Conservation (phyloP, 257 asterid genomes). For the Ballota nigra region DNA sequence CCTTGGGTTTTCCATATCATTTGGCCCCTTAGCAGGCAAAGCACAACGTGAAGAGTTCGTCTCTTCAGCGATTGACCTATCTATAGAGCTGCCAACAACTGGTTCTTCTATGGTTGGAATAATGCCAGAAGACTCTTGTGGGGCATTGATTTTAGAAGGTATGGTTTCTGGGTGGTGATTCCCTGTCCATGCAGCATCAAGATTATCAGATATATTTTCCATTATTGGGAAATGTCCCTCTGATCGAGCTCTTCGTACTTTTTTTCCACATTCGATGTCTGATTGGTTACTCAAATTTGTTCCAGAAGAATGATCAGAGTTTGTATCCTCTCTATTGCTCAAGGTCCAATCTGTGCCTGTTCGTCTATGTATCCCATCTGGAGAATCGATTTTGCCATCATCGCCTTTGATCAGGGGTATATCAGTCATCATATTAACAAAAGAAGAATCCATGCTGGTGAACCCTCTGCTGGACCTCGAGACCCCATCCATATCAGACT, state of each 20-base stretch:
- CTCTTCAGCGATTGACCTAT: slow-evolving; percentile 26
- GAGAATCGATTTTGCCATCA: slow-evolving; percentile 28
- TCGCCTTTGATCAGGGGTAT: slow-evolving; percentile 32
- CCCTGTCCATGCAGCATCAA: slow-evolving; percentile 62
- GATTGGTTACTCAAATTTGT: slow-evolving; percentile 32
- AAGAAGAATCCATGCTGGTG: slow-evolving; percentile 63
- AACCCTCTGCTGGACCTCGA: slow-evolving; percentile 56
- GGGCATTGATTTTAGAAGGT: slow-evolving; percentile 24
- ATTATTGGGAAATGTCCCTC: slow-evolving; percentile 51
- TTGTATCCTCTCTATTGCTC: slow-evolving; percentile 28
- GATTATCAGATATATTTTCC: slow-evolving; percentile 53
- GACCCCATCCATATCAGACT: slow-evolving; percentile 35
- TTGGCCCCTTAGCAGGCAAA: slow-evolving; percentile 33
- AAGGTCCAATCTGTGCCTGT: slow-evolving; percentile 31
- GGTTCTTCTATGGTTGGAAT: slow-evolving; percentile 21
- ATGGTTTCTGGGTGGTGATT: slow-evolving; percentile 34
- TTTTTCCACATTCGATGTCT: slow-evolving; percentile 32
- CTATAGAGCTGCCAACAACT: slow-evolving; percentile 26
- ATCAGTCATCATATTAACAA: slow-evolving; percentile 45
- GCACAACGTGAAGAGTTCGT: slow-evolving; percentile 21
- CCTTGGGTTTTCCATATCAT: slow-evolving; percentile 42
- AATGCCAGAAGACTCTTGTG: slow-evolving; percentile 27
- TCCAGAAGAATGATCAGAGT: slow-evolving; percentile 31
- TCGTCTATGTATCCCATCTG: slow-evolving; percentile 36
- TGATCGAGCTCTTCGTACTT: slow-evolving; percentile 57